Evolutionary conservation across 352 stramenopile species (phyloP).

Genomic region (Globisporangium rhizosaccharum): DNA sequence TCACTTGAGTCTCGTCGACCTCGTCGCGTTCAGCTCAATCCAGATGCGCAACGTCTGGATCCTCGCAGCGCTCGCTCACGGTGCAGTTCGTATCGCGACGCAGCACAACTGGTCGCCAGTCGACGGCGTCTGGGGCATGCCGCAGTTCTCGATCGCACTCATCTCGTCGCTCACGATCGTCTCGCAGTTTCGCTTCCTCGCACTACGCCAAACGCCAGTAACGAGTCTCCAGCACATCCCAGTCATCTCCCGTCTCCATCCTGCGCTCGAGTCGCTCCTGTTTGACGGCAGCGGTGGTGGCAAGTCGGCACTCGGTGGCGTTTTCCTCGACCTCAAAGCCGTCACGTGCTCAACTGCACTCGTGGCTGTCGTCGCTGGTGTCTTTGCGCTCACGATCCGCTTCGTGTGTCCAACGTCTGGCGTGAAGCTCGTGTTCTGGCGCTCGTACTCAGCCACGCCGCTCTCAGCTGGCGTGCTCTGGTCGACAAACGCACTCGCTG

Average conservation of each 20-base stretch:
- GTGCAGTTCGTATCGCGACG: slow-evolving; percentile 1
- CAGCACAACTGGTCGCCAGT: neutral
- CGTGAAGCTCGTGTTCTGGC: slow-evolving; percentile 4
- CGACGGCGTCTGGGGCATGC: slow-evolving; percentile 6
- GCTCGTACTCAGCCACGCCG: slow-evolving; percentile 3
- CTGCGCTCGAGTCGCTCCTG: slow-evolving; percentile 1
- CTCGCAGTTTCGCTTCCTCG: slow-evolving; percentile 11
- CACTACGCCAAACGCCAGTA: neutral
- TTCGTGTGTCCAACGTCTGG: neutral
- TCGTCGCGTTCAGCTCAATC: slow-evolving; percentile 13
- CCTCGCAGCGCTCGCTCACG: slow-evolving; percentile 5
- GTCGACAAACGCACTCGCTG: slow-evolving; percentile 2
- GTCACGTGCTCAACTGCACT: neutral
- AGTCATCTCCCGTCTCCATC: neutral
- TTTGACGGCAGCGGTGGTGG: slow-evolving; percentile 2
- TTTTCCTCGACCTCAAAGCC: slow-evolving; percentile 10
- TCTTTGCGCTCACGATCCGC: neutral
- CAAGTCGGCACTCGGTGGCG: neutral
- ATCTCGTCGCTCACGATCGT: slow-evolving; percentile 14
- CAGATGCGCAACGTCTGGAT: slow-evolving; percentile 23
- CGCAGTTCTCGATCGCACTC: slow-evolving; percentile 15
- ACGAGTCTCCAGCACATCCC: neutral
- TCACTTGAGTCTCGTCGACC: neutral
- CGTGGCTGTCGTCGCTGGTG: neutral
- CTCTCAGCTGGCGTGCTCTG: slow-evolving; percentile 9